phyloP scores from a whole-genome alignment of 805 yeast genomes.

The Komagataella pseudopastoris region DNA sequence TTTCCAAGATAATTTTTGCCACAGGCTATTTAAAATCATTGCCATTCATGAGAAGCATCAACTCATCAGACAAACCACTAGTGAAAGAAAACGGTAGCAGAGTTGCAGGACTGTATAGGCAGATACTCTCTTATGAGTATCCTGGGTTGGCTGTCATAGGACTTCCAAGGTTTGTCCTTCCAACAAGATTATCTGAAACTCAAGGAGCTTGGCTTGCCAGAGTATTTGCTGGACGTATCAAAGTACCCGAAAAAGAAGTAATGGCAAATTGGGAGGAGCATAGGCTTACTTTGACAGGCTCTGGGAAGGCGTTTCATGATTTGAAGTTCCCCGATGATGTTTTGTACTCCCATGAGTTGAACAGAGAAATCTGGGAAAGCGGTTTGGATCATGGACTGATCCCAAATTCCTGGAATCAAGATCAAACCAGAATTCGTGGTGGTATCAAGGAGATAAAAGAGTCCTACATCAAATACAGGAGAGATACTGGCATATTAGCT shows the following conservation, averaged over 20 bases:
- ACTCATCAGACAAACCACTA: constrained; percentile 15
- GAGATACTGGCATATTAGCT: constrained; percentile 24
- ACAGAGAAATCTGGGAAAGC: constrained; percentile 18
- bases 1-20: constrained; percentile 49
- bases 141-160: constrained; percentile 57
- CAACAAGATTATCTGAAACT: constrained; percentile 44
- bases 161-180: constrained; percentile 45
- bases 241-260: constrained; percentile 31
- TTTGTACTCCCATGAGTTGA: constrained; percentile 30
- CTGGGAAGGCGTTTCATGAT: constrained; percentile 31
- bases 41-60: constrained; percentile 34
- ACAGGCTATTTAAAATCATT: constrained; percentile 57
- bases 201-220: constrained; percentile 58
- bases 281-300: constrained; percentile 26
- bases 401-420: constrained; percentile 40
- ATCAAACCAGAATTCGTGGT: constrained; percentile 27
- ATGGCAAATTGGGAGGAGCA: constrained; percentile 30
- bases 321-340: constrained; percentile 44
- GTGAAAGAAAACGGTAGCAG: constrained; percentile 29
- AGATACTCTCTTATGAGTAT: constrained; percentile 40
- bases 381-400: constrained; percentile 27
- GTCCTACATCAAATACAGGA: constrained; percentile 25
- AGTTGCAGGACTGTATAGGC: constrained; percentile 43
- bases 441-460: constrained; percentile 29
- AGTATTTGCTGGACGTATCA: constrained; percentile 41